A percentile compares a stretch with the other conserved stretches of the same genome.
These are phyloP conservation scores for Verticillium nubilum DNA, from an alignment of 2,329 filamentous ascomycete genomes.

Conservation along the genomic window DNA sequence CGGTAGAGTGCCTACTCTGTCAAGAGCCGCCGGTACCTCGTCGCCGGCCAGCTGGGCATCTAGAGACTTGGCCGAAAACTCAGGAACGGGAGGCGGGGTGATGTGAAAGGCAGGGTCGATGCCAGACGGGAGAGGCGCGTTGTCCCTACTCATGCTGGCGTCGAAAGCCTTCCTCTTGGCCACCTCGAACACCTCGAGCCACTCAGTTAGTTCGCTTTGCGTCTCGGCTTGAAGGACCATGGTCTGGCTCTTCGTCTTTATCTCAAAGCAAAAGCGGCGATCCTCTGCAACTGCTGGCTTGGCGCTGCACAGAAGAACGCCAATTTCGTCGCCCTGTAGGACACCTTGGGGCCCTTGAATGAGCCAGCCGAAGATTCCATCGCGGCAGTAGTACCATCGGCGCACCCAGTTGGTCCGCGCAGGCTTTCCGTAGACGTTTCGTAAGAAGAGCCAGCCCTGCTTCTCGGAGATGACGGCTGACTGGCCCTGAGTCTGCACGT, in stretches of 20 bases:
- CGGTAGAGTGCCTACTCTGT: conserved; percentile 60
- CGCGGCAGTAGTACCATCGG: conserved; percentile 92
- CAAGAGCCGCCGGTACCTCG: conserved; percentile 30
- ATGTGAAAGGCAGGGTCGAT: conserved; percentile 83
- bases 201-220: conserved; percentile 85
- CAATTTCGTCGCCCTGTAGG: conserved; percentile 92
- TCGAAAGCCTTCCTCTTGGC: conserved; percentile 92
- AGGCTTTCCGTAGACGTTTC: conserved; percentile 79
- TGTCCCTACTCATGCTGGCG: conserved; percentile 52
- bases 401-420: conserved; percentile 84
- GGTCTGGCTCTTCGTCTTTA: conserved; percentile 94
- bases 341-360: conserved; percentile 81
- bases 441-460: conserved; percentile 89
- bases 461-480: conserved; percentile 62
- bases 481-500: conserved; percentile 50
- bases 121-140: conserved; percentile 38
- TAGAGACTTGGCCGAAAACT: conserved; percentile 77
- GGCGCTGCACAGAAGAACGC: conserved; percentile 87
- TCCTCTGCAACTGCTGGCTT: conserved; percentile 90
- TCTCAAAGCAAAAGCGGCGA: conserved; percentile 92
- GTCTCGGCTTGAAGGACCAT: conserved; percentile 90
- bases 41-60: conserved; percentile 61
- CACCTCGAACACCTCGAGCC: conserved; percentile 88
- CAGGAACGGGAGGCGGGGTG: conserved; percentile 77
- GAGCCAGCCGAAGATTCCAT: conserved; percentile 94